These are phyloP conservation scores for Gentiana dahurica DNA, from an alignment of 257 asterid genomes.

Conservation along the genomic window DNA sequence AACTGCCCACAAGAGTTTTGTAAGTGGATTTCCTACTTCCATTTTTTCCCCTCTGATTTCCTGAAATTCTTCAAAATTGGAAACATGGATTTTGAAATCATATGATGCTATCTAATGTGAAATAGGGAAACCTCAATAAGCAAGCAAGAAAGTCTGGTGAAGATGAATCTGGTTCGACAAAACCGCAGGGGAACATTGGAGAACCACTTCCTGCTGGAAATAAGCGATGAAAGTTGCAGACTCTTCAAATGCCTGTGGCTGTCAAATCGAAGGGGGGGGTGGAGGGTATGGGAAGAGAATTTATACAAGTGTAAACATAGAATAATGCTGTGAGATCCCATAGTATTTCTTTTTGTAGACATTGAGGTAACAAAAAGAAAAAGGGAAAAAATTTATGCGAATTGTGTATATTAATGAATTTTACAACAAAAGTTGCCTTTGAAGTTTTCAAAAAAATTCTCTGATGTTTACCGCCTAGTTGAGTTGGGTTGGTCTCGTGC, in stretches of 20 bases:
- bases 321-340: neutral
- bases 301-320: neutral
- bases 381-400: too few relatives aligned
- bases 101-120: too few relatives aligned
- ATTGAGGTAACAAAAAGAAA: too few relatives aligned
- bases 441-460: too few relatives aligned
- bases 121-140: slow-evolving; percentile 51
- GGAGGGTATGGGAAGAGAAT: neutral
- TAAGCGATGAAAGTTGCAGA: slow-evolving; percentile 11
- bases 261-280: slow-evolving; percentile 5
- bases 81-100: too few relatives aligned
- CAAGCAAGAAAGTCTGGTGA: slow-evolving; percentile 41
- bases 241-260: neutral
- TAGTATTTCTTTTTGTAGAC: too few relatives aligned
- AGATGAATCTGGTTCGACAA: slow-evolving; percentile 21
- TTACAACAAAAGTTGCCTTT: too few relatives aligned
- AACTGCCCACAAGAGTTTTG: slow-evolving; percentile 46
- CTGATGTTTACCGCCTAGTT: too few relatives aligned
- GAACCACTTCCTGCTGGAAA: slow-evolving; percentile 28
- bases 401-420: too few relatives aligned
- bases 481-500: too few relatives aligned
- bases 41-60: neutral
- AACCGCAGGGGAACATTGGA: slow-evolving; percentile 21
- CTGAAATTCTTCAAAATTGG: neutral
- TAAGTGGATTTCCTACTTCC: slow-evolving; percentile 21